A percentile compares a stretch with the other conserved stretches of the same genome.
phyloP scores from a whole-genome alignment of 2,329 filamentous ascomycete genomes.

The Rutstroemia sp. region DNA sequence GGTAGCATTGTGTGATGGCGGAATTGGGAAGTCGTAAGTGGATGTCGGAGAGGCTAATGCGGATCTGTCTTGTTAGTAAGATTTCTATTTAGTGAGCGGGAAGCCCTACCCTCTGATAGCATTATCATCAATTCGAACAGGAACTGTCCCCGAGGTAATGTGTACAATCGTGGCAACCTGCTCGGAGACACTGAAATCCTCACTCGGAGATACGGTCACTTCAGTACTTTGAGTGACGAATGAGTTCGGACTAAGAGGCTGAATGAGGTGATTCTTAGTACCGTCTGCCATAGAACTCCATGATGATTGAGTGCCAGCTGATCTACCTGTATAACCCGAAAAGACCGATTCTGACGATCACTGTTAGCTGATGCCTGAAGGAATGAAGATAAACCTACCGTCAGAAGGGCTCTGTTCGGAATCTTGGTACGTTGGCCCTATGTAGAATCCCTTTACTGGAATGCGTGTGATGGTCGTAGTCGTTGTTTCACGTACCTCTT shows the following conservation, averaged over 20 bases:
- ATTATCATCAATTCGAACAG: constrained; percentile 16
- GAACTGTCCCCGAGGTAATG: constrained; percentile 26
- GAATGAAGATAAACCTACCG: constrained; percentile 11
- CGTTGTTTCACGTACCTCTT: constrained; percentile 7
- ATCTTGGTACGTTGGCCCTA: constrained; percentile 8
- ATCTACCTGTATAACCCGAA: constrained; percentile 37
- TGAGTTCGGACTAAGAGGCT: constrained; percentile 36
- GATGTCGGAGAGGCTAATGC: constrained; percentile 10
- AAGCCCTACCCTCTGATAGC: constrained; percentile 12
- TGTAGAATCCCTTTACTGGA: constrained; percentile 10
- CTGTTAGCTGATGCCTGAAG: constrained; percentile 12
- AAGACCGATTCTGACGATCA: constrained; percentile 36
- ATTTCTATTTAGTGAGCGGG: not conserved
- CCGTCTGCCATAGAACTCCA: constrained; percentile 29
- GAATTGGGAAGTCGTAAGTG: constrained; percentile 21
- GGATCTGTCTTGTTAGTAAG: constrained; percentile 6
- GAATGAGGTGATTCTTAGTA: constrained; percentile 26
- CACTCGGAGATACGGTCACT: constrained; percentile 30
- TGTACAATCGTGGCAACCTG: constrained; percentile 32
- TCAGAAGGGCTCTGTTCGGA: constrained; percentile 17
- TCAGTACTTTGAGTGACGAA: constrained; percentile 37
- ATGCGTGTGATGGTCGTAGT: constrained; percentile 9
- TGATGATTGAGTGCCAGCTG: constrained; percentile 30
- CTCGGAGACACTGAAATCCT: constrained; percentile 28
- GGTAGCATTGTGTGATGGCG: constrained; percentile 5